A percentile compares a stretch with the other conserved stretches of the same genome.
Evolutionary conservation across 208 protist genomes (phyloP).

Genomic region (Porcisia deanei): DNA sequence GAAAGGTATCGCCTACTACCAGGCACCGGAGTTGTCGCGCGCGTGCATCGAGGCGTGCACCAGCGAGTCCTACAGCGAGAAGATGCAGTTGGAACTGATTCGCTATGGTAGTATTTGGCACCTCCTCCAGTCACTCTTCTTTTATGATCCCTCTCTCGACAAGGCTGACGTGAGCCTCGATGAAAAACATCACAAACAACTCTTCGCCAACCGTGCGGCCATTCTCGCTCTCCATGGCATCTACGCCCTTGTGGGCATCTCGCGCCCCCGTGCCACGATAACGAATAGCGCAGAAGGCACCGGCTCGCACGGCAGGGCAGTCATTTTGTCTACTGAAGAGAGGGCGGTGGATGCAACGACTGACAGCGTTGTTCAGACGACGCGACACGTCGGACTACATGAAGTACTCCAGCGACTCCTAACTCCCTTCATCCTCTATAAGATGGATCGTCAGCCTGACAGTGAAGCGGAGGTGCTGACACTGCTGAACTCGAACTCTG

Average conservation of each 20-base stretch:
- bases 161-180: conserved; percentile 57
- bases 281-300: neutral
- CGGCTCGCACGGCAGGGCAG: conserved; percentile 1
- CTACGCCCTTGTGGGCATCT: conserved; percentile 58
- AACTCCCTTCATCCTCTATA: conserved; percentile 79
- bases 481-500: conserved; percentile 84
- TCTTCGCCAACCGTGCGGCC: conserved; percentile 78
- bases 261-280: conserved; percentile 1
- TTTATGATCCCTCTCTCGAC: conserved; percentile 91
- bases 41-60: conserved; percentile 80
- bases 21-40: conserved; percentile 58
- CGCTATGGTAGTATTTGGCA: conserved; percentile 83
- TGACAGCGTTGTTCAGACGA: conserved; percentile 20
- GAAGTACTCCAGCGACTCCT: conserved; percentile 67
- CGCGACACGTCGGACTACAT: conserved; percentile 37
- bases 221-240: conserved; percentile 69
- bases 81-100: conserved; percentile 70
- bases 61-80: conserved; percentile 55
- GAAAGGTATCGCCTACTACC: conserved; percentile 66
- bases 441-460: conserved; percentile 38
- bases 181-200: conserved; percentile 81
- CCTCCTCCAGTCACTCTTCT: conserved; percentile 81
- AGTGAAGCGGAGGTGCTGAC: conserved; percentile 67
- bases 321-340: neutral
- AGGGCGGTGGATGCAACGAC: neutral